Evolutionary conservation across 306 rosid genomes (phyloP).

Genomic region (Corylus americana): DNA sequence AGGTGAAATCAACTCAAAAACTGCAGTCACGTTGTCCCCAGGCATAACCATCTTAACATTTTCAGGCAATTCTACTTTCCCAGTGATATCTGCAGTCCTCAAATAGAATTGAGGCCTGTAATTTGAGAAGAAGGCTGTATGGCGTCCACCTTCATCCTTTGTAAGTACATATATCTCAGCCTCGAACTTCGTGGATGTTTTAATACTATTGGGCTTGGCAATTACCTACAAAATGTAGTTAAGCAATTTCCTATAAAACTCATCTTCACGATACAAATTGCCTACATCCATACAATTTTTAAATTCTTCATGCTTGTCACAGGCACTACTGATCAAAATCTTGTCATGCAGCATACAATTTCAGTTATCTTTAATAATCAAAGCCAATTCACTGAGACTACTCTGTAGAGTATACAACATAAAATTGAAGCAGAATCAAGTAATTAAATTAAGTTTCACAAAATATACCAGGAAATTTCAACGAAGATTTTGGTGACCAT

Average conservation of each 20-base stretch:
- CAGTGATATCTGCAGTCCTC: conserved; percentile 98
- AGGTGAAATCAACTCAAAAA: conserved; percentile 75
- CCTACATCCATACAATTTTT: background rate
- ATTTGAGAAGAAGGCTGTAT: conserved; percentile 96
- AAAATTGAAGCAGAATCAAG: background rate
- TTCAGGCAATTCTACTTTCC: conserved; percentile 91
- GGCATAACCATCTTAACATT: conserved; percentile 98
- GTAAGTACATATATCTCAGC: conserved; percentile 97
- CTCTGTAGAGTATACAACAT: background rate
- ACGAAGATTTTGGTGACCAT: background rate
- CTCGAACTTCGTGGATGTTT: conserved; percentile 84
- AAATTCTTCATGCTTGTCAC: background rate
- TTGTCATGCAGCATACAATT: background rate
- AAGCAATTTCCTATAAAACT: background rate
- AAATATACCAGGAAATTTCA: background rate
- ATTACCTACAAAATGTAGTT: conserved; percentile 59
- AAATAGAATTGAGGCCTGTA: conserved; percentile 93
- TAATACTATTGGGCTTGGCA: conserved; percentile 88
- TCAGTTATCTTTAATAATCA: background rate
- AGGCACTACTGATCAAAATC: background rate
- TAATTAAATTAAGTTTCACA: background rate
- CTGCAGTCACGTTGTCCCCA: conserved; percentile 91
- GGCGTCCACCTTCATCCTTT: conserved; percentile 99
- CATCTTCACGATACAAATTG: background rate
- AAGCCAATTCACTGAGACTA: background rate